Conservation (phyloP, 73 alveolate genomes). For the Halteria grandinella region DNA sequence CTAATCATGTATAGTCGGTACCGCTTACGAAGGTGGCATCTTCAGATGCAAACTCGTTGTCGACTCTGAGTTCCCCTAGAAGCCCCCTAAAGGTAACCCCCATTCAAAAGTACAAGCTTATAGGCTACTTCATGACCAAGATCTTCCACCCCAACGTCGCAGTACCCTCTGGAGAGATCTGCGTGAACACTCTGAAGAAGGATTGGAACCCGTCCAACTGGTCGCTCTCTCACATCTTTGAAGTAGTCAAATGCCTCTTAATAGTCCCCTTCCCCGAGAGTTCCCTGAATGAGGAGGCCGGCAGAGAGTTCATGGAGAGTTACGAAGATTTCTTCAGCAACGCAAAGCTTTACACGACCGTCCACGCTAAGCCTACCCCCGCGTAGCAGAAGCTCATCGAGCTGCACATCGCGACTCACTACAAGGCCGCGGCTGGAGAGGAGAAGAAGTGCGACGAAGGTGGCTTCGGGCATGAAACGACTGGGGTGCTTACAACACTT, state of each 20-base stretch:
- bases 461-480: background rate
- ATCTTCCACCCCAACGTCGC: constrained; percentile 98
- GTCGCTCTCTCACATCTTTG: constrained; percentile 93
- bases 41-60: constrained; percentile 90
- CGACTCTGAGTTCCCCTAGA: constrained; percentile 91
- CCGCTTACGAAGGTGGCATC: constrained; percentile 97
- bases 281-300: constrained; percentile 99
- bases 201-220: constrained; percentile 97
- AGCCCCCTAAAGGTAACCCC: constrained; percentile 95
- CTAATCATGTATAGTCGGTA: constrained; percentile 59
- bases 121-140: constrained; percentile 90
- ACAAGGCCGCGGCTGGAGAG: constrained; percentile 20
- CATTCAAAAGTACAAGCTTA: background rate
- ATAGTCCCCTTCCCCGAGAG: constrained; percentile 99
- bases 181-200: constrained; percentile 95
- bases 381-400: constrained; percentile 10
- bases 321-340: constrained; percentile 92
- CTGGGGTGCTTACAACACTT: background rate
- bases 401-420: constrained; percentile 11
- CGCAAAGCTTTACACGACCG: constrained; percentile 91
- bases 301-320: constrained; percentile 98
- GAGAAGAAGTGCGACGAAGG: background rate
- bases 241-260: constrained; percentile 97
- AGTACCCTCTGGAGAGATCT: constrained; percentile 94
- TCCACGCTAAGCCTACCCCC: constrained; percentile 82